Base-by-base conservation (phyloP, 129 eudicot genomes). In the Tanacetum coccineum region DNA sequence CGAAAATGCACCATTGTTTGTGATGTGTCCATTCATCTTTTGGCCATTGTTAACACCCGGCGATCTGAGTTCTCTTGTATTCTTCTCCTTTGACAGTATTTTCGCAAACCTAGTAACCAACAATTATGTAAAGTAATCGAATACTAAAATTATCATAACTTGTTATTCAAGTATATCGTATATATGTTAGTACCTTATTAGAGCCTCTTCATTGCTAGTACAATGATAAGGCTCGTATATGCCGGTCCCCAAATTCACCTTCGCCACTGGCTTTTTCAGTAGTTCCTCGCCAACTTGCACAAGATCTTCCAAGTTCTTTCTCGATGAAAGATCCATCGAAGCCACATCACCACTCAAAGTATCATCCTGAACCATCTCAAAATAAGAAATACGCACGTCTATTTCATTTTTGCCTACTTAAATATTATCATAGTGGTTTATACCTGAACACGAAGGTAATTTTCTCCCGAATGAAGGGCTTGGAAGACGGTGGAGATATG, bases 361-460 rank as follows among this genome's bases (percentile, higher is more conserved):
- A 49, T 83, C 89, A 50, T 87, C 89, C 89, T 83, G 25, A 13
- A 66, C 14, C 25, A 46, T 20, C 42, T 71, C 36, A 60, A 48
- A 50, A 19, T 12, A 40, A 7, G 4, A 59, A 48, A 71, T 15
- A 48, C 13, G 1, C 28, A 11, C 4, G 17, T 50, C 13, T 19
- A 4, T 48, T 66, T 65, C 13, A 1, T 14, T 65, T 18, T 28
- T 40, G 12, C 17, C 3, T 18, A 7, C 3, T 6, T 42, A 14
- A 67, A 39, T 51, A 51, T 9, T 30, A 1, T 15, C 26, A 30
- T 53, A 3, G 74, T 36, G 19, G 6, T 76, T 84, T 82, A 25
- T 81, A 86, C 88, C 66, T 82, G 93, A 53, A 86, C 75, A 12
- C 93, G 76, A 15, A 86, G 86, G 39, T 82, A 86, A 64, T 70